Evolutionary conservation across 257 asterid species (phyloP), one percentile per base, ranked within the genome.

Genomic region (Petrea volubilis): DNA sequence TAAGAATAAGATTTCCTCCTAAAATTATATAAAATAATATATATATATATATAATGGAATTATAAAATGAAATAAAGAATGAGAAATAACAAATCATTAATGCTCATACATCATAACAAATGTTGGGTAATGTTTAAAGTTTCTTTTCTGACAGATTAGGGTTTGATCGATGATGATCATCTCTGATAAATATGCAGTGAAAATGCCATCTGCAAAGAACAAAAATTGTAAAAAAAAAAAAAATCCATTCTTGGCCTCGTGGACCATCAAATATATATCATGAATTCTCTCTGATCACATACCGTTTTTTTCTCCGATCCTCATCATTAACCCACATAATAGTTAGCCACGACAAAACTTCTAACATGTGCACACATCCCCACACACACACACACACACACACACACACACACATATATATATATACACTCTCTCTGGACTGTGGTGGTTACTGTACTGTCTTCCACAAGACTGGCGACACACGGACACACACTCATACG

Each of bases 111-210:
- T n/a, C n/a, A n/a, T n/a, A n/a, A n/a, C 15, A 18, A 36, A 8
- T 31, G 63, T 20, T 1, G 60, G 65, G 38, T 9, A 24, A 68
- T 27, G 56, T 55, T n/a, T 15, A 34, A 50, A 47, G 31, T 67
- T n/a, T 40, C n/a, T n/a, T n/a, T n/a, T 5, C 25, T 55, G 46
- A 27, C 36, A 14, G 67, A 28, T 38, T 71, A 60, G 76, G 70
- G 76, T 71, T 71, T 61, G 63, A 38, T 47, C 55, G 70, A 71
- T 49, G 60, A 29, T 59, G 62, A 60, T 43, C 60, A 60, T 44
- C 61, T 67, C 73, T 67, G 44, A 43, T 50, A n/a, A n/a, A 38
- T 68, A 15, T 68, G 73, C 73, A 51, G 64, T 14, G 20, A 58
- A 58, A 13, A 27, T 31, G 64, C 49, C 49, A 4, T 60, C 66